Base-by-base conservation (phyloP, 2,329 filamentous ascomycete genomes). In the Podosphaera leucotricha region DNA sequence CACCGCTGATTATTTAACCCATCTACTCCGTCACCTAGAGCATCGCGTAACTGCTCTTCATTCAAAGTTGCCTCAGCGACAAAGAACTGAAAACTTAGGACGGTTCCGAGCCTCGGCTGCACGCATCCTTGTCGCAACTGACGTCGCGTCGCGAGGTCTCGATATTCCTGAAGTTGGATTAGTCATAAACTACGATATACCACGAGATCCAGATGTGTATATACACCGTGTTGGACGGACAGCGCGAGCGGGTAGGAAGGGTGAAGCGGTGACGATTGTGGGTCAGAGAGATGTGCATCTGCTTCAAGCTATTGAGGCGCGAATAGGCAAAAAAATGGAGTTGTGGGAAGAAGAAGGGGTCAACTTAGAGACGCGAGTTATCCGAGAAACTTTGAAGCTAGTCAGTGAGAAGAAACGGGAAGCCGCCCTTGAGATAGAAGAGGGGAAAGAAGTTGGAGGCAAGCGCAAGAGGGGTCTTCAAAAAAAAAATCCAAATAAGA, bases 221-320 rank as follows among this genome's bases (percentile, higher is more conserved):
- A 90, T 98, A 51, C 90, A 98, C 64, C 76, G 90, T 11, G 87
- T 94, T 43, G 90, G 90, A 59, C 79, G 90, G 62, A 98, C 90
- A 11, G 90, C 90, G 2, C 77, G 90, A 71, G 90, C 90, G 0
- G 90, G 90, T 0, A 72, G 85, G 38, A 69, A 68, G 44, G 90
- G 90, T 54, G 78, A 85, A 50, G 76, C 80, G 4, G 75, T 94
- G 15, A 92, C 83, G 2, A 73, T 98, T 53, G 79, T 98, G 2
- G 87, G 90, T 2, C 87, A 95, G 66, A 70, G 87, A 46, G 90
- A 98, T 60, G 85, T 95, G 1, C 75, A 86, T 54, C 68, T 95
- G 6, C 72, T 95, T n/a, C 67, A 87, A 45, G 84, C 82, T 1
- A 94, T 95, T 54, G 90, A 98, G 64, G 67, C 70, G 46, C 71